Percentiles rank a stretch among this genome's conserved stretches.
Evolutionary conservation across 257 asterid genomes (phyloP).

Genomic region (Salvia rosmarinus): DNA sequence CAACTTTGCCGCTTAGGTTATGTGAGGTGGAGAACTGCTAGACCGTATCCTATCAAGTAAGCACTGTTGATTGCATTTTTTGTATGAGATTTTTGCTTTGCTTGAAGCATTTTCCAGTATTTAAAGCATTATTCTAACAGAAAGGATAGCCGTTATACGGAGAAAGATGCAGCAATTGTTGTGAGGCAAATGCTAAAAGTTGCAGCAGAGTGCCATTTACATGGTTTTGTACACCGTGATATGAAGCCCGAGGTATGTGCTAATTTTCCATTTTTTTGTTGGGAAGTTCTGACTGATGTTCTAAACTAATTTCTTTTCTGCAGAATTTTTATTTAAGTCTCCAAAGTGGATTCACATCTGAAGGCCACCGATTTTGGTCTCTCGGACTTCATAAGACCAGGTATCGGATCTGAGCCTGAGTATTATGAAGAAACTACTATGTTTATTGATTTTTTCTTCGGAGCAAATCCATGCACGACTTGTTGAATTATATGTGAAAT

Average conservation of each 20-base stretch:
- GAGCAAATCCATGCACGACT: not conserved
- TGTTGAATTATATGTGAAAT: not conserved
- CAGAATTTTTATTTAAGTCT: slow-evolving; percentile 96
- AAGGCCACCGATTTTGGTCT: slow-evolving; percentile 99
- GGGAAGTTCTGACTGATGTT: slow-evolving; percentile 28
- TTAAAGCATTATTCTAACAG: slow-evolving; percentile 54
- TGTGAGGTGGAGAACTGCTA: slow-evolving; percentile 96
- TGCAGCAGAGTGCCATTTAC: slow-evolving; percentile 98
- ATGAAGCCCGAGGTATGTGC: slow-evolving; percentile 95
- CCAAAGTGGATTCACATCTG: slow-evolving; percentile 80
- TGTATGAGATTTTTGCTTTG: slow-evolving; percentile 1
- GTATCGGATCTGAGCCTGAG: slow-evolving; percentile 40
- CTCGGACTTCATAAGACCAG: slow-evolving; percentile 96
- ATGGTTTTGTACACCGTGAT: slow-evolving; percentile 98
- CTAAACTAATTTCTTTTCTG: slow-evolving; percentile 28
- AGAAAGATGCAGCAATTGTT: slow-evolving; percentile 95
- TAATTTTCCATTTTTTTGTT: slow-evolving; percentile 7
- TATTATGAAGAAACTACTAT: not conserved
- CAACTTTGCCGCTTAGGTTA: slow-evolving; percentile 62
- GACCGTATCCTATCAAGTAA: slow-evolving; percentile 97
- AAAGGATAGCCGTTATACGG: slow-evolving; percentile 96
- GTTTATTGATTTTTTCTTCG: not conserved
- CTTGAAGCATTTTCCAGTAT: slow-evolving; percentile 32
- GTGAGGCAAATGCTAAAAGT: slow-evolving; percentile 99
- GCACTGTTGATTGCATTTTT: slow-evolving; percentile 37